Conservation (phyloP, 176 grass and related monocot genomes). For the Chloris gayana region DNA sequence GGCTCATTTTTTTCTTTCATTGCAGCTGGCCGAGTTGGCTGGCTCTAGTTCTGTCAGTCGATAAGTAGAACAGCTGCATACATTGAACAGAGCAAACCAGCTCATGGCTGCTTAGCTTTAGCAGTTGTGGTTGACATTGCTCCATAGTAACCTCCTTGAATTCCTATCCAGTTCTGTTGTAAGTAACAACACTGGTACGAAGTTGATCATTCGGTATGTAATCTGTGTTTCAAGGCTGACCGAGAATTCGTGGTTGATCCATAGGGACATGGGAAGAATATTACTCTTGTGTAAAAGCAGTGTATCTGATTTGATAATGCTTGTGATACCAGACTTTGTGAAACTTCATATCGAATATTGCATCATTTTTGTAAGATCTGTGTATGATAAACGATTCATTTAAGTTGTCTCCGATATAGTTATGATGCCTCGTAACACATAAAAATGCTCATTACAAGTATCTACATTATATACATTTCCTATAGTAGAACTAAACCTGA, state of each 20-base stretch:
- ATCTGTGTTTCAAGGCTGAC: too few species aligned
- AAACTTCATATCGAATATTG: background rate
- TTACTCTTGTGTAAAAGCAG: too few species aligned
- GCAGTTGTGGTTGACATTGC: constrained; percentile 48
- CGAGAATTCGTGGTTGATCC: too few species aligned
- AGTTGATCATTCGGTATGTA: too few species aligned
- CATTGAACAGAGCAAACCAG: constrained; percentile 56
- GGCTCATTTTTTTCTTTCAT: background rate
- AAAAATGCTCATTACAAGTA: background rate
- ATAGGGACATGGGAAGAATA: too few species aligned
- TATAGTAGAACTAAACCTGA: background rate
- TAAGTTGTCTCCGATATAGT: background rate
- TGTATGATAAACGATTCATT: background rate
- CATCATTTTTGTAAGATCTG: background rate
- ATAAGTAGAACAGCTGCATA: constrained; percentile 63
- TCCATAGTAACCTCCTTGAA: constrained; percentile 33
- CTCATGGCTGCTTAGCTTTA: constrained; percentile 60
- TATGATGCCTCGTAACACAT: background rate
- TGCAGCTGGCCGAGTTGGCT: constrained; percentile 78
- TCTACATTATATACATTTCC: background rate
- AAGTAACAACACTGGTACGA: too few species aligned
- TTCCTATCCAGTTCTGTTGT: background rate
- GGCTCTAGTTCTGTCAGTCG: constrained; percentile 36
- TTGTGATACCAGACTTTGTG: too few species aligned
- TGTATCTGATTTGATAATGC: too few species aligned